These are phyloP conservation scores for Calvatia gigantea DNA, from an alignment of 768 basidiomycete genomes.

Conservation along the genomic window DNA sequence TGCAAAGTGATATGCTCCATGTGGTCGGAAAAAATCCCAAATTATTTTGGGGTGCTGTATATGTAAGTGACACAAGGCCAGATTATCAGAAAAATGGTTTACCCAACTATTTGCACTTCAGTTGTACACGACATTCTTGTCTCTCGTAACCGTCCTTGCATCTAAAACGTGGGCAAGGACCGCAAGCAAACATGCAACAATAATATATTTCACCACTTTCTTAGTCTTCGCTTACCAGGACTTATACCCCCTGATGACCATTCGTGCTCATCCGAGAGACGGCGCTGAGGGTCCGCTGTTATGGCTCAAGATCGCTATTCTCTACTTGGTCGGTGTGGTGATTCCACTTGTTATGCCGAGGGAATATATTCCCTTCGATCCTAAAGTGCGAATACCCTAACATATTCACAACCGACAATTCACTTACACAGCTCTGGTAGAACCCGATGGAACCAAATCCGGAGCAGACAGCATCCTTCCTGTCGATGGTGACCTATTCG, in stretches of 20 bases:
- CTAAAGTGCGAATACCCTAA: constrained; percentile 31
- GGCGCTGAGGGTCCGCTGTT: constrained; percentile 27
- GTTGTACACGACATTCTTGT: no score
- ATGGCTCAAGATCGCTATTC: constrained; percentile 21
- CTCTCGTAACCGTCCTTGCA: no score
- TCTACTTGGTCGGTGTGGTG: constrained; percentile 38
- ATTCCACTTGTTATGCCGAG: constrained; percentile 51
- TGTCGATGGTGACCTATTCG: constrained; percentile 42
- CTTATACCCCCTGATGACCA: constrained; percentile 54
- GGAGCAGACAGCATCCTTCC: constrained; percentile 48
- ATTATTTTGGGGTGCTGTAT: no score
- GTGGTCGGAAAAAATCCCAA: no score
- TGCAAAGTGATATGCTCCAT: no score
- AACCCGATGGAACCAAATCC: constrained; percentile 37
- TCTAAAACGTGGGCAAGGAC: no score
- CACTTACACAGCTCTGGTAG: constrained; percentile 18
- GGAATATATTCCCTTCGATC: constrained; percentile 50
- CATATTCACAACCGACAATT: no score
- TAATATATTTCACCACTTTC: constrained; percentile 36
- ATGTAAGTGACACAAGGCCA: no score
- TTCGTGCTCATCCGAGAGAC: constrained; percentile 36
- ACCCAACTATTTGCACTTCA: no score
- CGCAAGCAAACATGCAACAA: no score
- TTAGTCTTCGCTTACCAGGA: constrained; percentile 47
- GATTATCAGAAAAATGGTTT: no score